Evolutionary conservation across 371 early-diverging fungal genomes (phyloP).

Genomic region (Mucor racemosus): DNA sequence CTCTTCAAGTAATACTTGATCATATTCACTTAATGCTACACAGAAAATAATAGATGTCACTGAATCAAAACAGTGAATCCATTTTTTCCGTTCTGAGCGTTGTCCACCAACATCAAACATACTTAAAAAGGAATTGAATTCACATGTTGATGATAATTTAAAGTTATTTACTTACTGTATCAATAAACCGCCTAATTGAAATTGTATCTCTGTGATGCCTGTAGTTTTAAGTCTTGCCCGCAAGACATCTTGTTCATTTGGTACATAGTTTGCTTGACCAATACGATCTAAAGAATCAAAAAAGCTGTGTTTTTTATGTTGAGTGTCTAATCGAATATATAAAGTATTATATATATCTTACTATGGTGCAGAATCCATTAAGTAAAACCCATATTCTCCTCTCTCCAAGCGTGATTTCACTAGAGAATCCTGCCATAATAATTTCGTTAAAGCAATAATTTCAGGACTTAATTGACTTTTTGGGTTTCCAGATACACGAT

Average conservation of each 20-base stretch:
- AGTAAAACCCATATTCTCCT: slow-evolving; percentile 68
- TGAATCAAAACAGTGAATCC: slow-evolving; percentile 91
- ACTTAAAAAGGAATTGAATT: slow-evolving; percentile 33
- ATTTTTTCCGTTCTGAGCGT: slow-evolving; percentile 87
- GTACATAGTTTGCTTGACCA: slow-evolving; percentile 64
- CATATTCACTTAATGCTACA: slow-evolving; percentile 74
- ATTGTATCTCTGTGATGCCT: slow-evolving; percentile 81
- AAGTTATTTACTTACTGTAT: slow-evolving; percentile 59
- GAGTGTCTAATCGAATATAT: not conserved
- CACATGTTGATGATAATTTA: slow-evolving; percentile 5
- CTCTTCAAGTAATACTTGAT: slow-evolving; percentile 79
- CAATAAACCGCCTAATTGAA: slow-evolving; percentile 65
- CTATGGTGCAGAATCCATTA: slow-evolving; percentile 82
- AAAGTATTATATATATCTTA: slow-evolving; percentile 11
- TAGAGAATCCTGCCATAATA: slow-evolving; percentile 73
- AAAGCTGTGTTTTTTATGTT: slow-evolving; percentile 48
- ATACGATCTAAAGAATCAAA: slow-evolving; percentile 62
- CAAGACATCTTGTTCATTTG: slow-evolving; percentile 75
- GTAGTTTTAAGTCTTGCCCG: slow-evolving; percentile 86
- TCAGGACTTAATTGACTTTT: slow-evolving; percentile 43
- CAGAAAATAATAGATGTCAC: slow-evolving; percentile 75
- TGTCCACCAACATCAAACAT: slow-evolving; percentile 83
- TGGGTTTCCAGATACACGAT: slow-evolving; percentile 34
- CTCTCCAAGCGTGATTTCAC: slow-evolving; percentile 61
- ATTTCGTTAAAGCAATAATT: slow-evolving; percentile 66